A percentile compares a stretch with the other conserved stretches of the same genome.
phyloP scores from a whole-genome alignment of 768 basidiomycete genomes.

The Tylopilus rubrobrunneus region DNA sequence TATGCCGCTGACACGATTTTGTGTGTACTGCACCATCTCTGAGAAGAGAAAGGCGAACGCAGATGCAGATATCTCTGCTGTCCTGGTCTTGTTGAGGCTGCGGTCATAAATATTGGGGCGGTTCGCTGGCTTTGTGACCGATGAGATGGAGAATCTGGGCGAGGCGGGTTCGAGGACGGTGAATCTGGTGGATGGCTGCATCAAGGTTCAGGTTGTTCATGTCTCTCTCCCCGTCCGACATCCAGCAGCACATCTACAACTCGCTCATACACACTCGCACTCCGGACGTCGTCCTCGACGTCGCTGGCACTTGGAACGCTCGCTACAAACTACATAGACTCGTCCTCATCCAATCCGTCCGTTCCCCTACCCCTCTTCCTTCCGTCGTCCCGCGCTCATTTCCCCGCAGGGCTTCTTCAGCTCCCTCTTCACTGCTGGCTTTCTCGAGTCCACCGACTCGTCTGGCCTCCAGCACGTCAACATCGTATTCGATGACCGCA shows the following conservation, averaged over 20 bases:
- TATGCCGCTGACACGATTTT: constrained; percentile 91
- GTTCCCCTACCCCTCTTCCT: constrained; percentile 20
- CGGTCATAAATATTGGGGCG: constrained; percentile 88
- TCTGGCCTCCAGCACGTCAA: constrained; percentile 50
- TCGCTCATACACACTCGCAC: constrained; percentile 70
- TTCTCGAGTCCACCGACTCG: constrained; percentile 51
- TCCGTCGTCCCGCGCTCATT: not conserved
- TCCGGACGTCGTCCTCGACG: constrained; percentile 71
- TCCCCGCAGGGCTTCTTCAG: constrained; percentile 74
- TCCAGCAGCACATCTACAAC: constrained; percentile 74
- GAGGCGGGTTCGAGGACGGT: not conserved
- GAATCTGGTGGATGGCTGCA: not conserved
- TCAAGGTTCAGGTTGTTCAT: constrained; percentile 35
- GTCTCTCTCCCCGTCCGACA: constrained; percentile 48
- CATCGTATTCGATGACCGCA: constrained; percentile 76
- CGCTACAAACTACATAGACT: constrained; percentile 80
- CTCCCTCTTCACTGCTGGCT: constrained; percentile 80
- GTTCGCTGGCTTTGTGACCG: constrained; percentile 33
- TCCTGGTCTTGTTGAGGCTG: constrained; percentile 81
- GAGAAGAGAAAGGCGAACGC: constrained; percentile 91
- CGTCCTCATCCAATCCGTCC: constrained; percentile 82
- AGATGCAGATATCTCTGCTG: constrained; percentile 75
- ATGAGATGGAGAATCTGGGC: constrained; percentile 56
- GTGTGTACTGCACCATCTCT: constrained; percentile 93
- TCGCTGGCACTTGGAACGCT: constrained; percentile 66